phyloP scores from a whole-genome alignment of 305 asterid species.

The Ilex paraguariensis region DNA sequence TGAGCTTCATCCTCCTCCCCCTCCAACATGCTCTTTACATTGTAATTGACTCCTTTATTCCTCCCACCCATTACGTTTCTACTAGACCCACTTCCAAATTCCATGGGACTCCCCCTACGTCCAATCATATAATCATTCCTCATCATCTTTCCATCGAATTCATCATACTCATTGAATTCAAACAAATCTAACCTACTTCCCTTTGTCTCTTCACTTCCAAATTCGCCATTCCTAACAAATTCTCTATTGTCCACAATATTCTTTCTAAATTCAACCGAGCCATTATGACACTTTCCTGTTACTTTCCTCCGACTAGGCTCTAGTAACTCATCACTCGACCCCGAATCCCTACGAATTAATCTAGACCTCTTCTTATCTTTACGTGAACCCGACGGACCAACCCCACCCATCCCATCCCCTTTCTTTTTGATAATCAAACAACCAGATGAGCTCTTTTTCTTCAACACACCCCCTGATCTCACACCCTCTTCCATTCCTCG shows the following conservation, averaged over 20 bases:
- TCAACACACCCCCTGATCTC: conserved; percentile 76
- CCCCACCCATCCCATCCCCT: conserved; percentile 31
- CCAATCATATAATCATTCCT: conserved; percentile 49
- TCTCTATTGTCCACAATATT: conserved; percentile 21
- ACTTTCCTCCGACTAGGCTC: conserved; percentile 53
- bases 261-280: conserved; percentile 38
- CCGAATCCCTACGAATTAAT: conserved; percentile 37
- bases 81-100: conserved; percentile 41
- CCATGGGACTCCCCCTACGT: conserved; percentile 35
- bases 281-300: conserved; percentile 38
- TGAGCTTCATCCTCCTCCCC: conserved; percentile 51
- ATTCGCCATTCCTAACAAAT: conserved; percentile 28
- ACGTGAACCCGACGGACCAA: conserved; percentile 18
- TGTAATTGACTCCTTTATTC: conserved; percentile 7
- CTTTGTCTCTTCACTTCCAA: conserved; percentile 45
- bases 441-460: conserved; percentile 85
- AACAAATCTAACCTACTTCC: conserved; percentile 48
- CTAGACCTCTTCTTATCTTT: conserved; percentile 61
- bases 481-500: conserved; percentile 55
- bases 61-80: conserved; percentile 41
- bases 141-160: conserved; percentile 46
- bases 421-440: conserved; percentile 83
- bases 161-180: conserved; percentile 61
- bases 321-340: conserved; percentile 58
- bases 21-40: conserved; percentile 13